These are phyloP conservation scores for Panicum virgatum DNA, from an alignment of 202 grass and related monocot species.

Conservation along the genomic window DNA sequence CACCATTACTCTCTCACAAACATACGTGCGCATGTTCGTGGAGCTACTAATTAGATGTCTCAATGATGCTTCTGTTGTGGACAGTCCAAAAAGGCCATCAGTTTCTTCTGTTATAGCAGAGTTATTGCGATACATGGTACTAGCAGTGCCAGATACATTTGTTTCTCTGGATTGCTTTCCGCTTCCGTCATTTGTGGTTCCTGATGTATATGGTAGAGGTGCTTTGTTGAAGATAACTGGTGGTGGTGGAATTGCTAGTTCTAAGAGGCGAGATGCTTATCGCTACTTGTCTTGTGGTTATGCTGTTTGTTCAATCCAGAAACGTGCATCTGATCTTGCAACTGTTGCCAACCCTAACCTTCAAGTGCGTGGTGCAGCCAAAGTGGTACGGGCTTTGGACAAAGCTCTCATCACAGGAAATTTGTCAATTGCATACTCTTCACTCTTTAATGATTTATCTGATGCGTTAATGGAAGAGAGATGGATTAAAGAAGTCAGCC, in stretches of 20 bases:
- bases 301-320: conserved; percentile 81
- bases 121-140: conserved; percentile 81
- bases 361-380: conserved; percentile 78
- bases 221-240: conserved; percentile 65
- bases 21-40: conserved; percentile 76
- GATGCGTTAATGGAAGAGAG: conserved; percentile 86
- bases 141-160: conserved; percentile 92
- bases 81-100: conserved; percentile 64
- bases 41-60: conserved; percentile 69
- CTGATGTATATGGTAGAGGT: conserved; percentile 73
- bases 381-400: conserved; percentile 93
- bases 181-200: conserved; percentile 69
- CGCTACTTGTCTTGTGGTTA: conserved; percentile 86
- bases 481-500: conserved; percentile 97
- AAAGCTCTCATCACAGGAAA: conserved; percentile 74
- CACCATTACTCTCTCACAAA: conserved; percentile 81
- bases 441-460: conserved; percentile 93
- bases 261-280: conserved; percentile 72
- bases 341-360: conserved; percentile 81
- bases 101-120: conserved; percentile 69
- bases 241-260: conserved; percentile 55
- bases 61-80: conserved; percentile 55
- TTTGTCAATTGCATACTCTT: conserved; percentile 72
- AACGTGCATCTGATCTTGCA: conserved; percentile 70
- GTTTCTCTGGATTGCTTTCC: conserved; percentile 99